Base-by-base conservation (phyloP, 306 rosid genomes). In the Castanea sativa region DNA sequence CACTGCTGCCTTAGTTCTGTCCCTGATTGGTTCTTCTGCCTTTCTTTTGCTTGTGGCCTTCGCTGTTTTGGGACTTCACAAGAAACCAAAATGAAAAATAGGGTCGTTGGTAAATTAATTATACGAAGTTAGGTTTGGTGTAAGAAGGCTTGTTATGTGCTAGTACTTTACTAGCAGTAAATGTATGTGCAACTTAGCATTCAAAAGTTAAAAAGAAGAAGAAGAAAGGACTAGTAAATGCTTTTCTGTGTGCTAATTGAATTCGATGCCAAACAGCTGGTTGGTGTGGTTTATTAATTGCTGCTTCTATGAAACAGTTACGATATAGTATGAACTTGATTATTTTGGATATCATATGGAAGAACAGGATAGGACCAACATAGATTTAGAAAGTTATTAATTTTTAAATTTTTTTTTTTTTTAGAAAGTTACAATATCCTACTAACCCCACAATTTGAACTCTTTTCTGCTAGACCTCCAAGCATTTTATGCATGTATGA, bases 1-100 rank as follows among this genome's bases (percentile, higher is more conserved):
- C 51, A 83, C 89, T 9, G 83, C 85, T 5, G 84, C 94, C 4
- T 7, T 90, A 5, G 86, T 81, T 35, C 65, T 90, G 13, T 90
- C 94, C 30, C 55, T 90, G 20, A 11, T 82, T 65, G 92, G 79
- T 8, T 88, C 92, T 27, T 5, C 77, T 0, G 69, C 76, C 52
- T 90, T 88, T 32, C 90, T 90, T 41, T 79, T 78, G 29, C 85
- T 88, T 19, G 88, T 86, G 19, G 73, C 72, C 2, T 83, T 71
- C 65, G 85, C 94, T 51, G 6, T 83, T 71, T 55, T 88, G 83
- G 82, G 63, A 30, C 88, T 84, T 52, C 75, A 78, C 75, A 71
- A 79, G 52, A 85, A 79, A 13, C 76, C 75, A 32, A 76, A 30
- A 30, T 84, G 3, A 70, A 49, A 49, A 16, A 5, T 51, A 49